A percentile compares a stretch with the other conserved stretches of the same genome.
Evolutionary conservation across 2,329 filamentous ascomycete genomes (phyloP).

Genomic region (Diatrype stigma): DNA sequence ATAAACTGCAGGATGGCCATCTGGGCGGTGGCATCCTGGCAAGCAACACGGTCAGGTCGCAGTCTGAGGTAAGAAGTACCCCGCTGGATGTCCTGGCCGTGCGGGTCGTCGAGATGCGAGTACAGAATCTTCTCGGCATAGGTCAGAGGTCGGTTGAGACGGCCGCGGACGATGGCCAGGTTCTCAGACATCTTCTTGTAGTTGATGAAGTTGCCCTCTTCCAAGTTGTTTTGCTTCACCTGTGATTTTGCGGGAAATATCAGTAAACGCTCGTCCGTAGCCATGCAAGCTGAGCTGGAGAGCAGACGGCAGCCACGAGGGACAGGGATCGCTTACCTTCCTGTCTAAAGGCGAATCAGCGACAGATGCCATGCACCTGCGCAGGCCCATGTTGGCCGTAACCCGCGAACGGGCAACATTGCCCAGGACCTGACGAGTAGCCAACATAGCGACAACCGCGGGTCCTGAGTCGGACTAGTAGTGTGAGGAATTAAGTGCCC

Average conservation of each 20-base stretch:
- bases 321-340: constrained; percentile 61
- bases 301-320: background rate
- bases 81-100: constrained; percentile 93
- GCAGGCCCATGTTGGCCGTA: constrained; percentile 56
- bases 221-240: constrained; percentile 94
- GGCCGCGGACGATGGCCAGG: constrained; percentile 80
- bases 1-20: constrained; percentile 99
- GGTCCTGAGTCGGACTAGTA: constrained; percentile 17
- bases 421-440: constrained; percentile 67
- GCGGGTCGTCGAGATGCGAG: constrained; percentile 95
- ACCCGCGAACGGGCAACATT: constrained; percentile 53
- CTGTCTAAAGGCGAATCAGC: constrained; percentile 81
- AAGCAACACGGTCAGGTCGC: constrained; percentile 94
- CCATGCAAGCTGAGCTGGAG: background rate
- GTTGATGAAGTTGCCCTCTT: constrained; percentile 97
- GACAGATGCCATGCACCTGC: constrained; percentile 75
- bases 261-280: constrained; percentile 10
- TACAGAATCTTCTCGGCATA: constrained; percentile 99
- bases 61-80: constrained; percentile 95
- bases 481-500: too few relatives aligned
- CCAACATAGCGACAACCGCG: constrained; percentile 56
- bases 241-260: constrained; percentile 30
- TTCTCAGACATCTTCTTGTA: constrained; percentile 99
- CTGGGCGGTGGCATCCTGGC: constrained; percentile 98
- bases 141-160: constrained; percentile 89